Base-by-base conservation (phyloP, 2,329 filamentous ascomycete genomes). In the Neonectria neomacrospora region DNA sequence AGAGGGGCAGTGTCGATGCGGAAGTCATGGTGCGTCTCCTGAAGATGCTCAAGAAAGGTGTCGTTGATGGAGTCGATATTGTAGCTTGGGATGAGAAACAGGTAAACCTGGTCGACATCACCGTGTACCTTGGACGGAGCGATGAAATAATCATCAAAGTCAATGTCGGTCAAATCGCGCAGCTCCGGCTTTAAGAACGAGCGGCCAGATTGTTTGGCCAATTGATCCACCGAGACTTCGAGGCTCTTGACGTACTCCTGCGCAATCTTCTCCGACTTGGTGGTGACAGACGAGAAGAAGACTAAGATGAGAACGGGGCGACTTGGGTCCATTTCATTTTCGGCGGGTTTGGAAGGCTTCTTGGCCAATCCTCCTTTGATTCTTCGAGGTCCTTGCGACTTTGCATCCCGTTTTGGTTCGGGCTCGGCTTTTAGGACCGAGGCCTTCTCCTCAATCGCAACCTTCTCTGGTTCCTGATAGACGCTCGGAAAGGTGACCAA, bases 21-120 rank as follows among this genome's bases (percentile, higher is more conserved):
- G 82, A 98, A 98, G 78, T 99, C 96, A 80, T 98, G 89, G 75
- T 98, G 95, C 0, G 94, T 98, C 77, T 99, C 95, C 75, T 91
- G 86, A 6, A 99, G 81, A 76, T 97, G 93, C 67, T 93, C 89
- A 23, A 98, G 82, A 76, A 98, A 94, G 16, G 88, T 95, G 74
- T 94, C 91, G 69, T 97, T 88, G 69, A 96, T 91, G 8, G 92
- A 95, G 74, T 97, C 95, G 73, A 97, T 97, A 74, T 98, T 96
- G 82, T 97, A 98, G 67, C 92, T 94, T 0, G 95, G 96, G 4
- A 97, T 79, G 39, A 98, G 80, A 58, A 98, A 84, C 41, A 96
- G 83, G 78, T 98, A 99, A 71, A 97, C 90, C 71, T 90, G 87
- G 65, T 90, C 88, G 3, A 85, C 79, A n/a, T 83, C 77, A 2